Evolutionary conservation across 1,284 basidiomycete species (phyloP), one percentile per base, ranked within the genome.

Genomic region (Ceratobasidium sp.): DNA sequence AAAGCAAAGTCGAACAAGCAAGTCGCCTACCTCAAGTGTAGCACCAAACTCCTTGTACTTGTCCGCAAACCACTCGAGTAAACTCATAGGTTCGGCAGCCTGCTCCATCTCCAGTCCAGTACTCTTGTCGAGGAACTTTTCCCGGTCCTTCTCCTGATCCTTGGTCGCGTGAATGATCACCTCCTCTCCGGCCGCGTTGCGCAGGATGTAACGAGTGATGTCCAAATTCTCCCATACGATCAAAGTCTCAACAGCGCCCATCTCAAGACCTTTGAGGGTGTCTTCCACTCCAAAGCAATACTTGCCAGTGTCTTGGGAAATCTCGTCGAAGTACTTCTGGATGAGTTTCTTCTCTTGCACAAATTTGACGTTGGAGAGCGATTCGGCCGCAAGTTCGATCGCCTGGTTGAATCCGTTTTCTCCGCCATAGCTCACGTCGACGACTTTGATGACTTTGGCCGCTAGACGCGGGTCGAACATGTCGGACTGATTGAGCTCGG

Each of bases 321-420:
- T 99, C 87, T 99, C 98, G 85, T 99, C 97, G 86, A 99, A 99
- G 89, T 99, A 99, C 85, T 92, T 96, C 85, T 99, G 97, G 82
- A 98, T 98, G 61, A 98, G 91, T 85, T 90, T 94, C 90, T 99
- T 99, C 89, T 99, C 97, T 86, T 99, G 97, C 20, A 99, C 97
- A 82, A 99, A 99, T 86, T 99, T 99, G 89, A 99, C 98, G 85
- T 99, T 99, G 61, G 95, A 93, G 39, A 99, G 91, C 6, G 96
- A 95, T 86, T 99, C 97, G 1, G 96, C 94, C 0, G 97, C 95
- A 68, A 99, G 91, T 85, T 99, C 97, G 82, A 99, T 99, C 12
- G 97, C 97, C 89, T 97, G 95, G 85, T 99, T 99, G 89, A 99
- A 99, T 23, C 98, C 97, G 85, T 99, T 99, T 87, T 99, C 97